phyloP scores from a whole-genome alignment of 371 early-diverging fungal species.

The Mortierella sp. region DNA sequence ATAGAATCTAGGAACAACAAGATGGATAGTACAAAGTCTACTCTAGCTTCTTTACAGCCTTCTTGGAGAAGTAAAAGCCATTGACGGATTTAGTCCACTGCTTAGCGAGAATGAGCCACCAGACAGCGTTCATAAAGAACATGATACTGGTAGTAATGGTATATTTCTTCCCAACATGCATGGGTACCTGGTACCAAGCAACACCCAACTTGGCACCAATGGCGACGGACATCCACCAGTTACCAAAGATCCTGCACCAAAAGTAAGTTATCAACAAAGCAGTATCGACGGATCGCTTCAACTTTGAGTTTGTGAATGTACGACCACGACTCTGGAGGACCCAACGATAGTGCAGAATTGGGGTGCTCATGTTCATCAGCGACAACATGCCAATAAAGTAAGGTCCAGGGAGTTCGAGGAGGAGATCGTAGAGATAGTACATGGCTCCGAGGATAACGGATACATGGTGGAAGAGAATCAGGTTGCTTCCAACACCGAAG shows the following conservation, averaged over 20 bases:
- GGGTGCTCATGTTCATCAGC: slow-evolving; percentile 55
- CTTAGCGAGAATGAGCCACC: slow-evolving; percentile 52
- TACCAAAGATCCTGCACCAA: slow-evolving; percentile 54
- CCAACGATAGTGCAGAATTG: slow-evolving; percentile 54
- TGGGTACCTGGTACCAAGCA: slow-evolving; percentile 47
- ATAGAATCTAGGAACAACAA: too few relatives aligned
- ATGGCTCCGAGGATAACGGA: slow-evolving; percentile 44
- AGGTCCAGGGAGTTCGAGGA: slow-evolving; percentile 45
- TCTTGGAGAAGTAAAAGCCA: slow-evolving; percentile 33
- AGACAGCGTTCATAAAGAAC: slow-evolving; percentile 50
- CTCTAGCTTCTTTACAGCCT: slow-evolving; percentile 20
- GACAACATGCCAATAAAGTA: slow-evolving; percentile 56
- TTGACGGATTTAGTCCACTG: slow-evolving; percentile 38
- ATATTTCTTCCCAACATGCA: slow-evolving; percentile 35
- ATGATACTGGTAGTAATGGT: slow-evolving; percentile 32
- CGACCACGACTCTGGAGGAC: slow-evolving; percentile 44
- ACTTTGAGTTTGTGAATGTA: slow-evolving; percentile 39
- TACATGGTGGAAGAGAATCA: slow-evolving; percentile 56
- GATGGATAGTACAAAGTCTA: slow-evolving; percentile 2
- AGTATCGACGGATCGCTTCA: slow-evolving; percentile 51
- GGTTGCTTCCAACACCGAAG: slow-evolving; percentile 54
- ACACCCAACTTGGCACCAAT: slow-evolving; percentile 49
- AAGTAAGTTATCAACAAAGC: slow-evolving; percentile 50
- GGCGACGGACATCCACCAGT: slow-evolving; percentile 55
- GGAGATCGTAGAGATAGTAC: slow-evolving; percentile 48